Percentiles rank a stretch among this genome's conserved stretches.
phyloP scores from a whole-genome alignment of 805 yeast species.

The Ogataea saltuana region DNA sequence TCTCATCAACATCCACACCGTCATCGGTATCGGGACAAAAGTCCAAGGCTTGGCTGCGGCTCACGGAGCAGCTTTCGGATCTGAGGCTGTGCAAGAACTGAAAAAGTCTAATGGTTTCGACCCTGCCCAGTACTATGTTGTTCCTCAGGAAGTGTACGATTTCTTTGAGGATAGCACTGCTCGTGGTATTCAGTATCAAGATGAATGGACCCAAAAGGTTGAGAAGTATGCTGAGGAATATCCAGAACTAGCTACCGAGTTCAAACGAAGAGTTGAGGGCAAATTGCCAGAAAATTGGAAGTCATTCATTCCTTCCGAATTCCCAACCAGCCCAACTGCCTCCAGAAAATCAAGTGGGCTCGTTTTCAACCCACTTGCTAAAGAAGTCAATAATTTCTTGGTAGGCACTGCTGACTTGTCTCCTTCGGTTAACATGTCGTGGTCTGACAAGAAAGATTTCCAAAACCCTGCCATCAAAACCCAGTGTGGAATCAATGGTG shows the following conservation, averaged over 20 bases:
- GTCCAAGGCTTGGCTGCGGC: conserved; percentile 85
- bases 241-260: conserved; percentile 77
- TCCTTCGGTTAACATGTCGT: conserved; percentile 85
- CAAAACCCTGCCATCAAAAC: conserved; percentile 68
- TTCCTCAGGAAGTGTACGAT: conserved; percentile 81
- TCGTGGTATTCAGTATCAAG: conserved; percentile 65
- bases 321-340: conserved; percentile 82
- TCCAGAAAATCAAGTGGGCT: conserved; percentile 91
- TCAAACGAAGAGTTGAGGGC: conserved; percentile 71
- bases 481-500: conserved; percentile 59
- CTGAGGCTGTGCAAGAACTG: conserved; percentile 86
- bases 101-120: conserved; percentile 81
- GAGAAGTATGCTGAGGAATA: conserved; percentile 60
- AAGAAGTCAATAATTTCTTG: conserved; percentile 54
- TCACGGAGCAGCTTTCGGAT: conserved; percentile 94
- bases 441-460: conserved; percentile 83
- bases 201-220: conserved; percentile 69
- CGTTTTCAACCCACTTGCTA: conserved; percentile 70
- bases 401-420: conserved; percentile 99
- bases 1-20: conserved; percentile 82
- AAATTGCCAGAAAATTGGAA: conserved; percentile 86
- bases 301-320: conserved; percentile 71
- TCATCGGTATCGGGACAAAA: conserved; percentile 90
- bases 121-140: conserved; percentile 75
- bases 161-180: conserved; percentile 57